Conservation (phyloP, 1,139 yeast species). For the Taphrina populina region DNA sequence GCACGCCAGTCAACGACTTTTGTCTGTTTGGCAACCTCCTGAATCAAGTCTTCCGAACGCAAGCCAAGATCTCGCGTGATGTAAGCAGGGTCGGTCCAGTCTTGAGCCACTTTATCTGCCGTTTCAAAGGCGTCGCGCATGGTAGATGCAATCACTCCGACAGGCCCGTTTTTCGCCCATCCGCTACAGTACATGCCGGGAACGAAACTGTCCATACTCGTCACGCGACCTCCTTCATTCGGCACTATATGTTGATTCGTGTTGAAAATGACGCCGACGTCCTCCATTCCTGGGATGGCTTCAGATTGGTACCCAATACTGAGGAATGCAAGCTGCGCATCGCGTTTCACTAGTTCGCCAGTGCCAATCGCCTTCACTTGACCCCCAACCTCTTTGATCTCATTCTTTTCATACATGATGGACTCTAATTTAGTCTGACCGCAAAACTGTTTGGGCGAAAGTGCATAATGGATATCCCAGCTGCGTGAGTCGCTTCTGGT, state of each 20-base stretch:
- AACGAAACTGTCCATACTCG: constrained; percentile 43
- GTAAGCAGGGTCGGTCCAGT: constrained; percentile 45
- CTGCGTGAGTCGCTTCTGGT: constrained; percentile 35
- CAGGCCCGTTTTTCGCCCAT: constrained; percentile 87
- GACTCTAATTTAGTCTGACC: constrained; percentile 38
- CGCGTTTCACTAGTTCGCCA: constrained; percentile 47
- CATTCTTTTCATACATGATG: constrained; percentile 7
- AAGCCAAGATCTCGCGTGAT: constrained; percentile 36
- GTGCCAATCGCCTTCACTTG: constrained; percentile 50
- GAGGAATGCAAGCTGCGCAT: constrained; percentile 69
- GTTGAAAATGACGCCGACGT: constrained; percentile 58
- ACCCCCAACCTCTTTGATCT: constrained; percentile 41
- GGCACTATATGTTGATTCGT: constrained; percentile 46
- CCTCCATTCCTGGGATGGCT: constrained; percentile 59
- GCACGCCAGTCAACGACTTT: constrained; percentile 57
- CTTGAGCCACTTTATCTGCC: constrained; percentile 63
- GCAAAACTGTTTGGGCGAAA: constrained; percentile 62
- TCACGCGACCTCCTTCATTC: constrained; percentile 62
- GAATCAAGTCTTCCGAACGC: constrained; percentile 34
- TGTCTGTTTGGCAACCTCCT: constrained; percentile 27
- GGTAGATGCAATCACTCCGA: constrained; percentile 88
- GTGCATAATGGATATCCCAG: constrained; percentile 71
- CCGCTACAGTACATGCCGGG: constrained; percentile 79
- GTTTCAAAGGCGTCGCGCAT: constrained; percentile 82
- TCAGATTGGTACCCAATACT: constrained; percentile 82